These are phyloP conservation scores for Phaffia australis DNA, from an alignment of 768 basidiomycete species.

Conservation along the genomic window DNA sequence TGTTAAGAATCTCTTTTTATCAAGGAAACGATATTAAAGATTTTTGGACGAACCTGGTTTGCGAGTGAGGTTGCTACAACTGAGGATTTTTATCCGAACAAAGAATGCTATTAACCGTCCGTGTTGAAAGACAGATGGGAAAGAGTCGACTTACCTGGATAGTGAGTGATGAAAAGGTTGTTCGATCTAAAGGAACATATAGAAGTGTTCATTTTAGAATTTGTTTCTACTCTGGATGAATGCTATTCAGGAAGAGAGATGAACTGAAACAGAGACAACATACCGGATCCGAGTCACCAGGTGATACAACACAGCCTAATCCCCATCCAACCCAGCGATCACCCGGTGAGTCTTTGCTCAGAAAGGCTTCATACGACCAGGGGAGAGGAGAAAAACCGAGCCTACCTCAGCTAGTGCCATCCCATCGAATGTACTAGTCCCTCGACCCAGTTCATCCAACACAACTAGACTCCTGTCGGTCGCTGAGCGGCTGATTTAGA, in stretches of 20 bases:
- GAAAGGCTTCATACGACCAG: conserved; percentile 27
- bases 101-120: conserved; percentile 24
- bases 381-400: not conserved
- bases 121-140: conserved; percentile 22
- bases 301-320: conserved; percentile 57
- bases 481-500: conserved; percentile 48
- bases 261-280: conserved; percentile 66
- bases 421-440: conserved; percentile 88
- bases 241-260: conserved; percentile 83
- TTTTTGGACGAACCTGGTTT: not conserved
- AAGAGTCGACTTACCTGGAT: not conserved
- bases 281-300: conserved; percentile 47
- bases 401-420: conserved; percentile 36
- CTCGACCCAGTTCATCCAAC: conserved; percentile 71
- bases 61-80: conserved; percentile 11
- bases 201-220: not conserved
- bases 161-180: not conserved
- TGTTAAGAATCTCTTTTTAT: too few relatives aligned
- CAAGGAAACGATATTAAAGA: not conserved
- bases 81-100: conserved; percentile 28
- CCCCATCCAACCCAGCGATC: not conserved
- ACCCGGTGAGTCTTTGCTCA: conserved; percentile 30
- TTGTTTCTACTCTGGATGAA: conserved; percentile 39
- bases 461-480: conserved; percentile 71
- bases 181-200: conserved; percentile 17